Evolutionary conservation across 345 rosid genomes (phyloP).

Genomic region (Conringia planisiliqua): DNA sequence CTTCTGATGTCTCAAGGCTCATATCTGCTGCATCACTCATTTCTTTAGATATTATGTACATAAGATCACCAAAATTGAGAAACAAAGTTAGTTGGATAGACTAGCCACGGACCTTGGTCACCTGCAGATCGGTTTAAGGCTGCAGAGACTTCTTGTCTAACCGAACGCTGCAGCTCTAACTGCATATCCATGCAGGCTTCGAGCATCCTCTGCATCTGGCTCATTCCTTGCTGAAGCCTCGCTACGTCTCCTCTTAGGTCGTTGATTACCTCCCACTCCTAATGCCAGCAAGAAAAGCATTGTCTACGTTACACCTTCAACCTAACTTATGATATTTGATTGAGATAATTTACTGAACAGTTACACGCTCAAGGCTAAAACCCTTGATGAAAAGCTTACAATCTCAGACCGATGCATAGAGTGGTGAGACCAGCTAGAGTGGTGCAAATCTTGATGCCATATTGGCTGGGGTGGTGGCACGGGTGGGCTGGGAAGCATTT

Average conservation of each 20-base stretch:
- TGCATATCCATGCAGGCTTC: conserved; percentile 99
- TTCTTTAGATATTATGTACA: not conserved
- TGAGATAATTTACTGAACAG: not conserved
- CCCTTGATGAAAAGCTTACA: conserved; percentile 43
- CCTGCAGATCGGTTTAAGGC: conserved; percentile 78
- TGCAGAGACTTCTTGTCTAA: conserved; percentile 97
- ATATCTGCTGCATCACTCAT: conserved; percentile 42
- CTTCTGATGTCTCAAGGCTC: conserved; percentile 71
- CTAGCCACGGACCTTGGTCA: conserved; percentile 54
- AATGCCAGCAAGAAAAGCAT: conserved; percentile 27
- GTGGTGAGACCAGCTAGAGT: conserved; percentile 82
- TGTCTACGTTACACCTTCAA: not conserved
- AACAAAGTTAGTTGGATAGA: not conserved
- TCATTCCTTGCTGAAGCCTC: conserved; percentile 97
- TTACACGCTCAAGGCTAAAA: not conserved
- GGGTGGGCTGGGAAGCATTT: conserved; percentile 73
- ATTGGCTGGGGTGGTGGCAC: conserved; percentile 91
- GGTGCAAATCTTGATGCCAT: conserved; percentile 93
- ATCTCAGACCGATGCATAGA: conserved; percentile 86
- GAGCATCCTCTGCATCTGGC: conserved; percentile 97
- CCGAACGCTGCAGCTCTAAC: conserved; percentile 94
- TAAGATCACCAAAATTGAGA: not conserved
- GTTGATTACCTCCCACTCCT: conserved; percentile 98
- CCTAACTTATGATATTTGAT: conserved; percentile 1
- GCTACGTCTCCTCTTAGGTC: conserved; percentile 93